Evolutionary conservation across 2,329 filamentous ascomycete species (phyloP).

Genomic region (Aureobasidium leucospermi): DNA sequence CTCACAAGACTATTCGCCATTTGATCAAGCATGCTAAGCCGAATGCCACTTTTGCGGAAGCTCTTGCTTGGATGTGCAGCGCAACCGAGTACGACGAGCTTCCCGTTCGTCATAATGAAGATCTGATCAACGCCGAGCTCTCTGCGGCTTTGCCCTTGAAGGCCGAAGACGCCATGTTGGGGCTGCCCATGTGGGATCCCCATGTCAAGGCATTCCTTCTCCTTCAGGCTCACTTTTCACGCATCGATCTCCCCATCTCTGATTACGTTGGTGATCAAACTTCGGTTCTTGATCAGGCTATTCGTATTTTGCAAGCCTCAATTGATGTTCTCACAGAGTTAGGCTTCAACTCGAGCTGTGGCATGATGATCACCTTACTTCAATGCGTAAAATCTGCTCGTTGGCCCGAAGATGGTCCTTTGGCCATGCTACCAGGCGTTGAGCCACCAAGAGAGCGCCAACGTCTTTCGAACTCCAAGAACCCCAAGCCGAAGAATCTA

Average conservation of each 20-base stretch:
- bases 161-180: constrained; percentile 46
- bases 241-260: constrained; percentile 84
- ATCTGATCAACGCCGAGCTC: constrained; percentile 88
- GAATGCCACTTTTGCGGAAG: constrained; percentile 70
- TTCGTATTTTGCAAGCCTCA: constrained; percentile 91
- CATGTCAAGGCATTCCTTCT: constrained; percentile 95
- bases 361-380: constrained; percentile 75
- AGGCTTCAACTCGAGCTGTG: constrained; percentile 69
- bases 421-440: constrained; percentile 74
- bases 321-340: constrained; percentile 91
- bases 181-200: constrained; percentile 93
- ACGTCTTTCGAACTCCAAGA: constrained; percentile 29
- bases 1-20: constrained; percentile 87
- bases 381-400: constrained; percentile 88
- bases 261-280: constrained; percentile 95
- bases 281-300: constrained; percentile 84
- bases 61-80: constrained; percentile 82
- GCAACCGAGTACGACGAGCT: constrained; percentile 97
- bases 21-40: constrained; percentile 70
- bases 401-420: constrained; percentile 76
- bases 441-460: constrained; percentile 37
- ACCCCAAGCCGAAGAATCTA: constrained; percentile 28
- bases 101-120: constrained; percentile 95
- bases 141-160: constrained; percentile 71
- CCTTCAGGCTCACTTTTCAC: constrained; percentile 89